Conservation (phyloP, 805 yeast genomes). For the Yamadazyma endophytica region DNA sequence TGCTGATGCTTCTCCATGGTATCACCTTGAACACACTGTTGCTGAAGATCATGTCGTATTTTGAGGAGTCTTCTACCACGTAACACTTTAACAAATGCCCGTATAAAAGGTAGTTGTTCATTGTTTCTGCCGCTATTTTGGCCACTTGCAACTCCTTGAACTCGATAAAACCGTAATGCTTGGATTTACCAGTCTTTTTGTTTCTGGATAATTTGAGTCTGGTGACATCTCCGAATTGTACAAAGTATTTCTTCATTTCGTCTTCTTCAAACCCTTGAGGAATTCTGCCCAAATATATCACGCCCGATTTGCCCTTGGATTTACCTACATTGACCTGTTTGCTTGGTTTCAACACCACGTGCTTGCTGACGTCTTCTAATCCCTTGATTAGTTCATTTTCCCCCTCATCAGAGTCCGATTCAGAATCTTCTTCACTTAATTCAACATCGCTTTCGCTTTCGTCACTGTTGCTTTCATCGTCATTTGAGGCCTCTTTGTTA, state of each 20-base stretch:
- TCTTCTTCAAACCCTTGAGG: constrained; percentile 90
- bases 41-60: constrained; percentile 57
- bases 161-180: constrained; percentile 70
- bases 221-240: constrained; percentile 84
- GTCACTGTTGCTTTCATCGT: constrained; percentile 10
- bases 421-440: constrained; percentile 14
- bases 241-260: constrained; percentile 74
- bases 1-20: constrained; percentile 56
- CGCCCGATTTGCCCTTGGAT: constrained; percentile 45
- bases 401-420: constrained; percentile 18
- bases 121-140: constrained; percentile 84
- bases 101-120: constrained; percentile 88
- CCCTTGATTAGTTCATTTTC: constrained; percentile 17
- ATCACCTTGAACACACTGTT: constrained; percentile 54
- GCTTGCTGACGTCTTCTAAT: constrained; percentile 15
- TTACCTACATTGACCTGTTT: constrained; percentile 10
- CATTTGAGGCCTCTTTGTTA: constrained; percentile 17
- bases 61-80: constrained; percentile 52
- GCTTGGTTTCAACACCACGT: constrained; percentile 18
- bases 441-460: constrained; percentile 14
- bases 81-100: constrained; percentile 76
- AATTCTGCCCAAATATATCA: constrained; percentile 84
- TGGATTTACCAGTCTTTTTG: constrained; percentile 84
- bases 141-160: constrained; percentile 75
- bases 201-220: constrained; percentile 81